phyloP scores from a whole-genome alignment of 768 basidiomycete species.

The Trametes coccinea region DNA sequence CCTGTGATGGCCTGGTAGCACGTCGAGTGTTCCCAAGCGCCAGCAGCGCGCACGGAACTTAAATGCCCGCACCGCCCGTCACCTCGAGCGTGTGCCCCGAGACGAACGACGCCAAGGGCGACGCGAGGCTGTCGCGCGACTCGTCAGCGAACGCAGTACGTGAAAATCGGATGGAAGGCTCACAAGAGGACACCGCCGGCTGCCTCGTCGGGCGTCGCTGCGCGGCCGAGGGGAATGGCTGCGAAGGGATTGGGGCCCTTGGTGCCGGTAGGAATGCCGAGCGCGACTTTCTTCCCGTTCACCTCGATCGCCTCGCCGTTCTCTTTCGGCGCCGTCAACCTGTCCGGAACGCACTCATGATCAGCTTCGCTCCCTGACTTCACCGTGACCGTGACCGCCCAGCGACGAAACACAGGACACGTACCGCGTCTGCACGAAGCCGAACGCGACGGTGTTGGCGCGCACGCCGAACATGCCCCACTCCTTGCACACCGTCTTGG shows the following conservation, averaged over 20 bases:
- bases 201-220: constrained; percentile 73
- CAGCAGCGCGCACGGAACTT: constrained; percentile 12
- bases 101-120: constrained; percentile 78
- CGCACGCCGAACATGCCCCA: constrained; percentile 85
- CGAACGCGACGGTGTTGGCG: constrained; percentile 79
- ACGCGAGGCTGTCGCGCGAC: constrained; percentile 56
- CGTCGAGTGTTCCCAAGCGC: too few species aligned
- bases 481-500: constrained; percentile 86
- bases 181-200: constrained; percentile 77
- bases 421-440: constrained; percentile 75
- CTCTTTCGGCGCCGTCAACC: constrained; percentile 80
- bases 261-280: constrained; percentile 68
- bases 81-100: constrained; percentile 83
- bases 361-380: not conserved
- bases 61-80: constrained; percentile 80
- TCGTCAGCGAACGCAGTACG: not conserved
- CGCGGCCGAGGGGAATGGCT: constrained; percentile 66
- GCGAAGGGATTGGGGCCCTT: constrained; percentile 43
- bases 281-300: constrained; percentile 78
- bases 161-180: constrained; percentile 32
- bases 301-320: constrained; percentile 74
- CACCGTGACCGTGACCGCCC: too few species aligned
- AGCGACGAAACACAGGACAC: constrained; percentile 4
- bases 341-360: constrained; percentile 27
- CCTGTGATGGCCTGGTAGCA: not conserved